These are phyloP conservation scores for Pueraria montana DNA, from an alignment of 306 rosid genomes.

Conservation along the genomic window DNA sequence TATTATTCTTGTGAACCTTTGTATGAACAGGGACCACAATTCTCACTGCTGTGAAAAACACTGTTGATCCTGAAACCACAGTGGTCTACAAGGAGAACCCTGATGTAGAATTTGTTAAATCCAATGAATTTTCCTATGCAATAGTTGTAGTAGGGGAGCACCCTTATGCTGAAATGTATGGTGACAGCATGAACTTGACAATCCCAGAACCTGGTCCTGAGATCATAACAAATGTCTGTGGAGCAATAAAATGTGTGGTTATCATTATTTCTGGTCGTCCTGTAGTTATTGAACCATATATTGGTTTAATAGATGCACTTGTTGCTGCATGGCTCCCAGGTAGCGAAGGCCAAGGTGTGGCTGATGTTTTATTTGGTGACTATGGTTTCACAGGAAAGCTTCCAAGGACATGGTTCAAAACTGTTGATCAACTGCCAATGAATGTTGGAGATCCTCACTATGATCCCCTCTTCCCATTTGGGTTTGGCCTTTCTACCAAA, in stretches of 20 bases:
- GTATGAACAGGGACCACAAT: constrained; percentile 62
- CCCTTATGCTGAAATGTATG: constrained; percentile 62
- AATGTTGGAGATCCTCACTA: constrained; percentile 62
- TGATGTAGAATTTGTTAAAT: constrained; percentile 50
- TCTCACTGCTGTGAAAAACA: constrained; percentile 53
- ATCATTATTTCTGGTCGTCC: constrained; percentile 64
- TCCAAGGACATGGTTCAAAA: constrained; percentile 65
- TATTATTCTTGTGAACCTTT: constrained; percentile 32
- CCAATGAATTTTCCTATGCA: constrained; percentile 57
- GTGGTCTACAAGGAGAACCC: constrained; percentile 64
- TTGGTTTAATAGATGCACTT: constrained; percentile 52
- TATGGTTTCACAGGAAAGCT: constrained; percentile 63
- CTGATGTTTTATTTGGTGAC: constrained; percentile 63
- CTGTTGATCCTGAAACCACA: constrained; percentile 50
- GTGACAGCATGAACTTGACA: constrained; percentile 60
- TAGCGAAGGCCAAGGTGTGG: constrained; percentile 65
- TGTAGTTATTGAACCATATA: constrained; percentile 56
- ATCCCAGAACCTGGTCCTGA: constrained; percentile 53
- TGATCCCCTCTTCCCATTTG: constrained; percentile 67
- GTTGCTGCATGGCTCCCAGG: constrained; percentile 69
- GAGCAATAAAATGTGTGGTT: constrained; percentile 57
- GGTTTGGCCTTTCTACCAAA: constrained; percentile 61
- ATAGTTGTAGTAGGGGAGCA: constrained; percentile 63
- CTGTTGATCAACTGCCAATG: constrained; percentile 64
- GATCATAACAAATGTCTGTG: constrained; percentile 56